phyloP scores from a whole-genome alignment of 2,329 filamentous ascomycete genomes.

The Neonectria sp. region DNA sequence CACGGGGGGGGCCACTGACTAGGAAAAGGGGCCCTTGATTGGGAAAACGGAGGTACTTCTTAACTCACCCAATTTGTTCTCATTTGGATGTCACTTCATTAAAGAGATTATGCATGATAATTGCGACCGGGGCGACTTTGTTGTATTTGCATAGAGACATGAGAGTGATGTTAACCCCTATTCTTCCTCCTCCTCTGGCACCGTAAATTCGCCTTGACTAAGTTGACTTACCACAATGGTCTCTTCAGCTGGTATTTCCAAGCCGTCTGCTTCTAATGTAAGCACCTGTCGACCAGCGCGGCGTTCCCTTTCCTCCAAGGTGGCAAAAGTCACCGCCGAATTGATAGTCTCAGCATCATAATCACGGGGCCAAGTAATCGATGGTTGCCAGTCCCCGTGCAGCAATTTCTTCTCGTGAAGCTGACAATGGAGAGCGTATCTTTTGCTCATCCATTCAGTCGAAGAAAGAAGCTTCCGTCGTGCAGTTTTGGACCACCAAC shows the following conservation, averaged over 20 bases:
- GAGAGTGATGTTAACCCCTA: not conserved
- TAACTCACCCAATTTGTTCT: not conserved
- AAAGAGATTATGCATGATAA: constrained; percentile 4
- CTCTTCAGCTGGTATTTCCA: constrained; percentile 9
- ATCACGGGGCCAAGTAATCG: not conserved
- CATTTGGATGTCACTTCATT: constrained; percentile 6
- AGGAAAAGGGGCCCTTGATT: not conserved
- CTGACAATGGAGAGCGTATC: not conserved
- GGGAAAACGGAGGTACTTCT: constrained; percentile 6
- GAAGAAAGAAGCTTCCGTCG: not conserved
- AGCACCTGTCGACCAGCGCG: not conserved
- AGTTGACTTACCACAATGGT: not conserved
- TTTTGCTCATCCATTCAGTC: not conserved
- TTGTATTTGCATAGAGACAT: constrained; percentile 7
- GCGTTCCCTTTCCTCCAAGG: constrained; percentile 8
- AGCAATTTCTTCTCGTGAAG: constrained; percentile 1
- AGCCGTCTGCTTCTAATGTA: constrained; percentile 4
- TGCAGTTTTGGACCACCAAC: not conserved
- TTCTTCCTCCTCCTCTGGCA: constrained; percentile 2
- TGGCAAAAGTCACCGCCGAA: constrained; percentile 3
- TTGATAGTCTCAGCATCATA: not conserved
- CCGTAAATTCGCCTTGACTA: constrained; percentile 8
- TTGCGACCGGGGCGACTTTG: not conserved
- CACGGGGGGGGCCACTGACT: too few relatives aligned
- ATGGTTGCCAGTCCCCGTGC: not conserved